A percentile compares a stretch with the other conserved stretches of the same genome.
Conservation (phyloP, 2,329 filamentous ascomycete species). For the Paecilomyces niveus region DNA sequence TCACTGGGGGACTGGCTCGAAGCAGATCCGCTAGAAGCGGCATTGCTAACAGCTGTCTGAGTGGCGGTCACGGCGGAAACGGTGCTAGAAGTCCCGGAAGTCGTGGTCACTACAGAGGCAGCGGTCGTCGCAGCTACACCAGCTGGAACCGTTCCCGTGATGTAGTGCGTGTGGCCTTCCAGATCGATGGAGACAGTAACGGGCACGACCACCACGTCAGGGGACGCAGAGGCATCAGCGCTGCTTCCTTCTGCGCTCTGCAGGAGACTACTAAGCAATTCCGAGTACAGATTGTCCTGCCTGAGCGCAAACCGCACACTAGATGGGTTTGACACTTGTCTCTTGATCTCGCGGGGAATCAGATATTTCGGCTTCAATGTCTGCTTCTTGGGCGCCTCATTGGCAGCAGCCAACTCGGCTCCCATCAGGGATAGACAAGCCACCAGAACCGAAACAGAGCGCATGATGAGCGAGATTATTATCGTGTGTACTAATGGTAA, state of each 20-base stretch:
- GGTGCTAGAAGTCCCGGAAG: neutral
- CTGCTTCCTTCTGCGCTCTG: neutral
- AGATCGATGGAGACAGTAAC: neutral
- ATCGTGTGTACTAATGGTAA: neutral
- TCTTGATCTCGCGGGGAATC: neutral
- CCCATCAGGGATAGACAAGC: neutral
- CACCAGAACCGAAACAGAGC: neutral
- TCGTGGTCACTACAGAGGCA: neutral
- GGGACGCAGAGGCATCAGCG: neutral
- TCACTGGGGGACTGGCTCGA: neutral
- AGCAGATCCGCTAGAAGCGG: neutral
- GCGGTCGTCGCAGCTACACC: neutral
- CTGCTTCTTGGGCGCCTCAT: neutral
- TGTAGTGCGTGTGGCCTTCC: neutral
- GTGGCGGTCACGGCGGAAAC: neutral
- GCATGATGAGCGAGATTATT: neutral
- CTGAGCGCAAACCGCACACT: conserved; percentile 18
- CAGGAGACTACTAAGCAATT: neutral
- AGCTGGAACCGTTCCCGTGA: neutral
- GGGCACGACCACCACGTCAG: neutral
- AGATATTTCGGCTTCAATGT: neutral
- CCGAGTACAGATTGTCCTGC: conserved; percentile 16
- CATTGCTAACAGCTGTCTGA: neutral
- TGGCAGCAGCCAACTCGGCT: neutral
- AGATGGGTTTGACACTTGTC: conserved; percentile 1